These are phyloP conservation scores for Poronia punctata DNA, from an alignment of 495 filamentous ascomycete genomes.

Conservation along the genomic window DNA sequence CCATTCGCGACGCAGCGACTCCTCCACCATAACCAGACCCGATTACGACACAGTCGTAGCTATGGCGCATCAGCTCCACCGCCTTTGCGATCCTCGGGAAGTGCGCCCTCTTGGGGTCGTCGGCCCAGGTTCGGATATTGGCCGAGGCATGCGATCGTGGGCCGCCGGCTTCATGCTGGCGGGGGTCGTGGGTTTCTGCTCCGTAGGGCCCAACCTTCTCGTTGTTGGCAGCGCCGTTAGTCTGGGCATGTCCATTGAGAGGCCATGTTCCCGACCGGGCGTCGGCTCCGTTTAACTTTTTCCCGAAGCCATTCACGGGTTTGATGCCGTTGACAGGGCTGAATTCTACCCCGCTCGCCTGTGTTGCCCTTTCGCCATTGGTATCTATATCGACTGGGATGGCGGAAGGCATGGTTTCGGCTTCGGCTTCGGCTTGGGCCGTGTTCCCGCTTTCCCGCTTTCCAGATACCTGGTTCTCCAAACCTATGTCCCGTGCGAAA, in stretches of 20 bases:
- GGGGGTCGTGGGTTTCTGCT: slow-evolving; percentile 8
- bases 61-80: slow-evolving; percentile 46
- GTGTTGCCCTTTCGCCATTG: background rate
- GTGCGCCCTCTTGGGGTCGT: slow-evolving; percentile 28
- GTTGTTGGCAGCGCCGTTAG: background rate
- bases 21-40: slow-evolving; percentile 64
- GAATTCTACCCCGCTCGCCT: slow-evolving; percentile 1
- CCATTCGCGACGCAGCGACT: slow-evolving; percentile 59
- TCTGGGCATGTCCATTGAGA: background rate
- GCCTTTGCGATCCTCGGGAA: slow-evolving; percentile 52
- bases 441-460: too few species aligned
- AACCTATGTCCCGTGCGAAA: too few species aligned
- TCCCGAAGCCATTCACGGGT: slow-evolving; percentile 5
- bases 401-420: slow-evolving; percentile 9
- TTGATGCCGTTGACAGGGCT: slow-evolving; percentile 4
- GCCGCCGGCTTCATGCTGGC: slow-evolving; percentile 23
- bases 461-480: too few species aligned
- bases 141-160: slow-evolving; percentile 32
- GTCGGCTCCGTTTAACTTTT: slow-evolving; percentile 2
- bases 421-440: background rate
- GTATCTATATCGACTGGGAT: background rate
- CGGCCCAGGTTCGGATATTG: slow-evolving; percentile 33
- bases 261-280: slow-evolving; percentile 6
- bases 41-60: slow-evolving; percentile 61
- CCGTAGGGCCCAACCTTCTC: slow-evolving; percentile 1